These are phyloP conservation scores for Gelatoporia subvermispora DNA, from an alignment of 768 basidiomycete genomes.

Conservation along the genomic window DNA sequence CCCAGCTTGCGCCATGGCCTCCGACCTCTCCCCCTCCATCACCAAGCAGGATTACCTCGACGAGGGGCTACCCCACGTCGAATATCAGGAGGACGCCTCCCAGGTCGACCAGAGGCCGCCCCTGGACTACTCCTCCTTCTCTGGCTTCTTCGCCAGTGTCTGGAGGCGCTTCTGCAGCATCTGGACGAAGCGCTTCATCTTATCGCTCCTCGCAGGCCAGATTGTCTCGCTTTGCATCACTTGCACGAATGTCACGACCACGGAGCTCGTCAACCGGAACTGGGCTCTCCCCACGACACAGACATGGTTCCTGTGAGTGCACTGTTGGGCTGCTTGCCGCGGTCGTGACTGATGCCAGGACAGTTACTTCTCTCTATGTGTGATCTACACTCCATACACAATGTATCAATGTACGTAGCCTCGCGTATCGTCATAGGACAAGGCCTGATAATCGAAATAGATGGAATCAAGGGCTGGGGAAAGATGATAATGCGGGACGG, in stretches of 20 bases:
- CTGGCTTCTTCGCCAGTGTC: constrained; percentile 49
- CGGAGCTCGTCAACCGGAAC: constrained; percentile 62
- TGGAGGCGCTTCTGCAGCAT: constrained; percentile 63
- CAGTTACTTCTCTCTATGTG: constrained; percentile 76
- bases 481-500: constrained; percentile 68
- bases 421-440: not conserved
- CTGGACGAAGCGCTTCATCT: constrained; percentile 71
- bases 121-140: constrained; percentile 60
- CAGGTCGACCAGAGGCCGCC: constrained; percentile 39
- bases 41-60: constrained; percentile 10
- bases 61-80: constrained; percentile 1
- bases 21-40: not conserved
- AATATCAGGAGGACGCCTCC: not conserved
- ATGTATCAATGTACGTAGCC: constrained; percentile 70
- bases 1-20: no score
- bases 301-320: constrained; percentile 72
- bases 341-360: not conserved
- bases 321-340: not conserved
- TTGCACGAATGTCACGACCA: constrained; percentile 83
- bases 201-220: constrained; percentile 73
- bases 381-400: constrained; percentile 82
- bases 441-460: constrained; percentile 32
- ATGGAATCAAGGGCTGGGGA: constrained; percentile 83
- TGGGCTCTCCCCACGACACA: constrained; percentile 80
- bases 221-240: constrained; percentile 85